Evolutionary conservation across 148 eudicot species (phyloP), one percentile per base, ranked within the genome.

Genomic region (Nyssa sinensis): DNA sequence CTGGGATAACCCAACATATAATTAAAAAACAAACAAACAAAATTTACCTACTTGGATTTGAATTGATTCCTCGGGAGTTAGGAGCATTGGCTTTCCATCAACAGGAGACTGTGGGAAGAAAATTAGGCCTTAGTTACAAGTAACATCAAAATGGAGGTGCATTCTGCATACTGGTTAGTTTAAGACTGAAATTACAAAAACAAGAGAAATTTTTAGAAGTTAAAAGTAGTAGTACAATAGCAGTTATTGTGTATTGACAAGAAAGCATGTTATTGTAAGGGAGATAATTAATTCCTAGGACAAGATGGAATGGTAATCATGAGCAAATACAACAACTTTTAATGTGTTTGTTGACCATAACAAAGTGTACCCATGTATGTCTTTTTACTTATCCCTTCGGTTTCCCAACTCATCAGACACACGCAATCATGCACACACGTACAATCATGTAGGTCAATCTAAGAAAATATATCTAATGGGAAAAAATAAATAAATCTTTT

Each of bases 71-170:
- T 93, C 97, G 13, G 97, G 98, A 66, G 93, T 93, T 67, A 93
- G 86, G 62, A 91, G 88, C 98, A 93, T 93, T 35, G 94, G 93
- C 80, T 86, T 91, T 79, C 98, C 94, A 83, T 93, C 97, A 60
- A 89, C 90, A 35, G 96, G 98, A 14, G 98, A 92, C 98, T 93
- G 86, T 81, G 80, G 70, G 41, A 75, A 68, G 11, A 57, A 76
- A 72, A 31, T 71, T 68, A 64, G 41, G 29, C 21, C 57, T 49
- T 61, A 67, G 64, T 68, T 58, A 76, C 30, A 19, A 39, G 75
- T 63, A 70, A 28, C 67, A 41, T 29, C 7, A n/a, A 44, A 62
- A 41, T 41, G 21, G 39, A 0, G 12, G 41, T 21, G 68, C 75
- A 73, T 34, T 71, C 65, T 30, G 25, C 53, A 27, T 55, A 71